Conservation (phyloP, 179 eudicot genomes). For the Patellifolia procumbens region DNA sequence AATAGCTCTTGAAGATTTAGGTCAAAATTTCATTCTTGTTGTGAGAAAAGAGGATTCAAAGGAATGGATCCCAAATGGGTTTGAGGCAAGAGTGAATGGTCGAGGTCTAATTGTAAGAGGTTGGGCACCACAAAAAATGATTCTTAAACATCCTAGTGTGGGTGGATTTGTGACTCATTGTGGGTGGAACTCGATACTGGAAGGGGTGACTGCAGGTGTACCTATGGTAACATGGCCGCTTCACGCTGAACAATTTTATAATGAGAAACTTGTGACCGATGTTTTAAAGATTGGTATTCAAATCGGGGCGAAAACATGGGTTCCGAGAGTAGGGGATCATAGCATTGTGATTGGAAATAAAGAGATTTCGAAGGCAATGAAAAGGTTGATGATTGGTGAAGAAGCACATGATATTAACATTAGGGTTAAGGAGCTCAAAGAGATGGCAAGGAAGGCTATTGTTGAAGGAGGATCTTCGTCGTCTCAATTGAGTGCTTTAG, state of each 20-base stretch:
- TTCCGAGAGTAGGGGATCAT: background rate
- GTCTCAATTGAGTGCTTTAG: background rate
- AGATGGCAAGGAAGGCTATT: conserved; percentile 25
- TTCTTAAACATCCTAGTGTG: conserved; percentile 23
- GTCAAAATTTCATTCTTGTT: conserved; percentile 31
- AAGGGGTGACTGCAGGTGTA: conserved; percentile 27
- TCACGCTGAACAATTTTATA: conserved; percentile 40
- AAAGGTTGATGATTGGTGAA: conserved; percentile 8
- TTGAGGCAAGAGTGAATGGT: conserved; percentile 27
- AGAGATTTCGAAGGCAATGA: conserved; percentile 14
- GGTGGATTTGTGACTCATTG: conserved; percentile 33
- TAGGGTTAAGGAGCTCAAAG: conserved; percentile 16
- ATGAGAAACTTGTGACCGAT: conserved; percentile 32
- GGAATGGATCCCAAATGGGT: conserved; percentile 19
- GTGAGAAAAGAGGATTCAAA: conserved; percentile 16
- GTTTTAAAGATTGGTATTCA: conserved; percentile 34
- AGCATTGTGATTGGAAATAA: background rate
- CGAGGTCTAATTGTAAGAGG: conserved; percentile 39
- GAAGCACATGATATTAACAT: conserved; percentile 24
- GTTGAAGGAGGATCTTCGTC: conserved; percentile 2
- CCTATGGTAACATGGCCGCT: conserved; percentile 46
- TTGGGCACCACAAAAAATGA: conserved; percentile 40
- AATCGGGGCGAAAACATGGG: conserved; percentile 28
- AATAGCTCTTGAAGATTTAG: conserved; percentile 34
- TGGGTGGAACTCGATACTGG: conserved; percentile 29